Evolutionary conservation across 2,329 filamentous ascomycete genomes (phyloP).

Genomic region (Fusarium subglutinans): DNA sequence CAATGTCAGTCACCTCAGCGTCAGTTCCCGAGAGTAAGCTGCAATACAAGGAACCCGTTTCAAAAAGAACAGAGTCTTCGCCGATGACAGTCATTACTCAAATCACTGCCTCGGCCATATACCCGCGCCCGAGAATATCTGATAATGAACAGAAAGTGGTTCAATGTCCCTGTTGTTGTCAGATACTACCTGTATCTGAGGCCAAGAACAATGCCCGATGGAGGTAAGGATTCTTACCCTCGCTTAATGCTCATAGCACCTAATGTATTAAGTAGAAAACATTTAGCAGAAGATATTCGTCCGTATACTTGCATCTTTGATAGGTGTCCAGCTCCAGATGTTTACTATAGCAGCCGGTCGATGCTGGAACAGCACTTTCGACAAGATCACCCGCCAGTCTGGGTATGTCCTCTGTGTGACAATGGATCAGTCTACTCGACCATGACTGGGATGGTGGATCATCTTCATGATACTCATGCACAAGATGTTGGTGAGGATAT

Average conservation of each 20-base stretch:
- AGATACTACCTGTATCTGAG: rapidly evolving
- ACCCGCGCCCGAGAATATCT: neutral
- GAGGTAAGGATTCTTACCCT: neutral
- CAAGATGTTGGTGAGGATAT: rapidly evolving
- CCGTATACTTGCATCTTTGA: neutral
- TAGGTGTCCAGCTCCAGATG: rapidly evolving
- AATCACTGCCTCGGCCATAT: neutral
- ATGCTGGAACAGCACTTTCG: neutral
- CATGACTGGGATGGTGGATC: neutral
- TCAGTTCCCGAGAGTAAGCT: neutral
- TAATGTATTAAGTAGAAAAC: neutral
- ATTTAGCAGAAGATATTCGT: neutral
- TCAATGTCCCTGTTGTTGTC: neutral
- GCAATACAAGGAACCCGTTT: rapidly evolving
- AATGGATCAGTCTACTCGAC: rapidly evolving
- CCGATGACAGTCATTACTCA: neutral
- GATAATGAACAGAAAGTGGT: neutral
- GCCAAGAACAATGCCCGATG: neutral
- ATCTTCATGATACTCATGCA: neutral
- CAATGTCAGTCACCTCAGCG: neutral
- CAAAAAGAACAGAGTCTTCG: rapidly evolving
- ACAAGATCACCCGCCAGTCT: neutral
- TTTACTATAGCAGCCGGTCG: neutral
- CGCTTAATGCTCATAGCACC: too few relatives aligned
- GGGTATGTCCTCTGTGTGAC: neutral